Percentiles rank a stretch among this genome's conserved stretches.
These are phyloP conservation scores for Prunus dulcis DNA, from an alignment of 306 rosid genomes.

Conservation along the genomic window DNA sequence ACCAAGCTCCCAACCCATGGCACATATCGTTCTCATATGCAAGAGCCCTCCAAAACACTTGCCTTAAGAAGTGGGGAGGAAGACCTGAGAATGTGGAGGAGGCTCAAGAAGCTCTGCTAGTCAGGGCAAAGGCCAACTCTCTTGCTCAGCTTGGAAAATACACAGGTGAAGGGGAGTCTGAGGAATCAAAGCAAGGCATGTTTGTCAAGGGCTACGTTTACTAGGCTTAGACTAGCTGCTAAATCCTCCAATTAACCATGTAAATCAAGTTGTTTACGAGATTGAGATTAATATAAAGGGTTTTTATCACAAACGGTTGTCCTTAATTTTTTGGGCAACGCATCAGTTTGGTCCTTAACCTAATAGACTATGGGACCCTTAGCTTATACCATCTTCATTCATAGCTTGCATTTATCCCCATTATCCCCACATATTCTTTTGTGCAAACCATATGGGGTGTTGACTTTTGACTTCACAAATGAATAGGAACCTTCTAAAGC, in stretches of 20 bases:
- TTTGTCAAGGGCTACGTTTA: constrained; percentile 79
- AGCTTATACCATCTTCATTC: no score
- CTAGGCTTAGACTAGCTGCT: constrained; percentile 30
- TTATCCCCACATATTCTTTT: not conserved
- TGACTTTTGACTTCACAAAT: not conserved
- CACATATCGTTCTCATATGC: constrained; percentile 96
- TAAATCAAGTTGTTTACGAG: no score
- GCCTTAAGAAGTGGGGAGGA: constrained; percentile 94
- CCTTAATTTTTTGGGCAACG: no score
- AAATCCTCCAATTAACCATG: no score
- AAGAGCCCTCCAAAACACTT: constrained; percentile 95
- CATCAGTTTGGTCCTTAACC: no score
- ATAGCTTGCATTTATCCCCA: no score
- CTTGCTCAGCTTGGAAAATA: constrained; percentile 95
- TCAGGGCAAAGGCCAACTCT: constrained; percentile 88
- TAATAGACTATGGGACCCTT: no score
- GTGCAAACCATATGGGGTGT: no score
- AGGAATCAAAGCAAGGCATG: constrained; percentile 74
- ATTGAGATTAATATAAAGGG: no score
- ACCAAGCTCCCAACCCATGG: constrained; percentile 83
- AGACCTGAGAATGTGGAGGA: constrained; percentile 75
- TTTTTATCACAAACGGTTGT: no score
- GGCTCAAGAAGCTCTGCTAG: constrained; percentile 70
- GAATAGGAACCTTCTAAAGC: no score
- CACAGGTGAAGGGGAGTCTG: constrained; percentile 93